A percentile compares a stretch with the other conserved stretches of the same genome.
These are phyloP conservation scores for Dryas integrifolia DNA, from an alignment of 331 rosid species.

Conservation along the genomic window DNA sequence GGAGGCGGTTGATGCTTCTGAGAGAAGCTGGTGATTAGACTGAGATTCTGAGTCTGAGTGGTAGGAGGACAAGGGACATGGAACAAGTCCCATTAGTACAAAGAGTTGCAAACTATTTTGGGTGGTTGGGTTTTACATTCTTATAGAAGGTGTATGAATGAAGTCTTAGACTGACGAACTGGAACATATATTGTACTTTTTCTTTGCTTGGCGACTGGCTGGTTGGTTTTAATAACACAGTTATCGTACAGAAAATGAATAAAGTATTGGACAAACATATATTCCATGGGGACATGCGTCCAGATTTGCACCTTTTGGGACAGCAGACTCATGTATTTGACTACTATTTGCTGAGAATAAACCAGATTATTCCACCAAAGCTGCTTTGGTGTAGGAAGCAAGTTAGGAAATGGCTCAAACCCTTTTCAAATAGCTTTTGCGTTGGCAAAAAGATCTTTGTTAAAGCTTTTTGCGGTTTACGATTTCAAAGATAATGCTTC, in stretches of 20 bases:
- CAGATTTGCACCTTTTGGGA: too few species aligned
- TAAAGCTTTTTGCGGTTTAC: too few species aligned
- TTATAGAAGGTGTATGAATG: too few species aligned
- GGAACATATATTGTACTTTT: background rate
- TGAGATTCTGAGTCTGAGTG: conserved; percentile 15
- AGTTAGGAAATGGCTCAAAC: conserved; percentile 27
- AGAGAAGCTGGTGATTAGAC: conserved; percentile 14
- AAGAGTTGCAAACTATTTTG: background rate
- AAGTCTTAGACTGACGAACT: background rate
- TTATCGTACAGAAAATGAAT: too few species aligned
- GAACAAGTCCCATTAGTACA: conserved; percentile 44
- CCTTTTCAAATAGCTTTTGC: conserved; percentile 15
- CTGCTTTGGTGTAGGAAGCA: conserved; percentile 11
- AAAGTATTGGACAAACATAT: too few species aligned
- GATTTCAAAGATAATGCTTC: too few species aligned
- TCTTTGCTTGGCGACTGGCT: background rate
- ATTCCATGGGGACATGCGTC: too few species aligned
- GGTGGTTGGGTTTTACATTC: too few species aligned
- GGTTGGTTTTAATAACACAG: background rate
- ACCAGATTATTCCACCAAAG: conserved; percentile 40
- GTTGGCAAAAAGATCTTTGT: conserved; percentile 4
- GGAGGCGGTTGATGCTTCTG: conserved; percentile 27
- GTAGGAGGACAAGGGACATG: conserved; percentile 35
- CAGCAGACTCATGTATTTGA: background rate
- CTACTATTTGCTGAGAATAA: conserved; percentile 11